Base-by-base conservation (phyloP, 2,329 filamentous ascomycete species). In the Byssothecium circinans region DNA sequence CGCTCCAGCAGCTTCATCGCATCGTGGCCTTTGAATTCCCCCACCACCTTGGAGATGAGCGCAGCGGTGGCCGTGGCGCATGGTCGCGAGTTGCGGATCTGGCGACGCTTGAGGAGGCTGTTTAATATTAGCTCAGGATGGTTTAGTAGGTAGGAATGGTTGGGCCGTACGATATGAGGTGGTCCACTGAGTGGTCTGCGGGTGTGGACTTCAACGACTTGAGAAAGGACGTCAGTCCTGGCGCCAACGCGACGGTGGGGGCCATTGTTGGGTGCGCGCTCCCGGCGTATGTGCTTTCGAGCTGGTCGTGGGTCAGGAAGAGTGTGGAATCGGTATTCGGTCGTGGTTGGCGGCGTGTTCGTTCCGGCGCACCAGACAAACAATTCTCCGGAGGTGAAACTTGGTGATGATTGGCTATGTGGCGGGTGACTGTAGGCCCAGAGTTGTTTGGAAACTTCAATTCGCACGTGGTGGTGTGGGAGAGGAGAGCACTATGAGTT, bases 61-160 rank as follows among this genome's bases (percentile, higher is more conserved):
- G 95, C 88, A 18, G 91, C 89, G 2, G 92, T 97, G 52, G 91
- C 91, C 49, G 94, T 84, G 47, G 94, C 94, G 74, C 91, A 96
- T 70, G 88, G 84, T 70, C 94, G 85, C 38, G 91, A 89, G 57
- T 89, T 89, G 52, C 83, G 84, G 64, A 99, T 95, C 68, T 97
- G 92, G 61, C 91, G 81, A 68, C 91, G 81, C 73, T 96, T 96
- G 56, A 99, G 81, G 17, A 96, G 84, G 43, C 89, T 94, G 60
- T 20, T 25, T 8, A 36, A 53, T 63, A 11, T 12, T 12, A n/a
- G 8, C 10, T 14, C 4, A 4, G 6, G 12, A 14, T 12, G 6
- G 4, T 15, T 10, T 14, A 44, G 14, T 49, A 43, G 23, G 19
- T 40, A 17, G n/a, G 25, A 7, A 10, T 29, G 40, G 41, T 50